phyloP scores from a whole-genome alignment of 305 asterid genomes.

The Solanum hybrid region DNA sequence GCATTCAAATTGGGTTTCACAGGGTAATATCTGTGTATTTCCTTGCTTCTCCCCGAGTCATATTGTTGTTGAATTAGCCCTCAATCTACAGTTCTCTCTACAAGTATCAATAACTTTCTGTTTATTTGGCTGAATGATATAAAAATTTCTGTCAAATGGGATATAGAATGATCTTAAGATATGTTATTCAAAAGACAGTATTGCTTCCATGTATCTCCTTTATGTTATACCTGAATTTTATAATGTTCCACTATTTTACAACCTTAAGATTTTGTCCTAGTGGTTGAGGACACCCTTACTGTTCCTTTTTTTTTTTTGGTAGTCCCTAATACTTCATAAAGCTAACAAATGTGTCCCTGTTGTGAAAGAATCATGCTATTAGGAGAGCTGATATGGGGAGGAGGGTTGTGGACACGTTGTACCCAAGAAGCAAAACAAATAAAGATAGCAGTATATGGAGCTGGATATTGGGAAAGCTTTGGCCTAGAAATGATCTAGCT shows the following conservation, averaged over 20 bases:
- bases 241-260: neutral
- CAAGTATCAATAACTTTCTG: neutral
- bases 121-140: neutral
- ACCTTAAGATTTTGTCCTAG: neutral
- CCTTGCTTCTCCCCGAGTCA: neutral
- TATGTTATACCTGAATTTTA: neutral
- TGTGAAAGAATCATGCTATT: constrained; percentile 78
- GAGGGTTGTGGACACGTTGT: constrained; percentile 70
- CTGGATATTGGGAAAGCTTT: constrained; percentile 55
- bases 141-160: neutral
- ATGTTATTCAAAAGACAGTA: neutral
- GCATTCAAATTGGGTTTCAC: neutral
- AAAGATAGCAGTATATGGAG: constrained; percentile 45
- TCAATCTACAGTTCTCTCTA: neutral
- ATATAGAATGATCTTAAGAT: neutral
- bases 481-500: constrained; percentile 30
- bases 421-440: constrained; percentile 34
- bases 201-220: neutral
- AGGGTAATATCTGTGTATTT: neutral
- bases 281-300: neutral
- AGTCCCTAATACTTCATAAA: neutral
- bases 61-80: neutral
- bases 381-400: constrained; percentile 78
- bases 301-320: neutral
- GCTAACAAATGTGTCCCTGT: neutral